A percentile compares a stretch with the other conserved stretches of the same genome.
Evolutionary conservation across 495 filamentous ascomycete species (phyloP).

Genomic region (Pyronema omphalodes): DNA sequence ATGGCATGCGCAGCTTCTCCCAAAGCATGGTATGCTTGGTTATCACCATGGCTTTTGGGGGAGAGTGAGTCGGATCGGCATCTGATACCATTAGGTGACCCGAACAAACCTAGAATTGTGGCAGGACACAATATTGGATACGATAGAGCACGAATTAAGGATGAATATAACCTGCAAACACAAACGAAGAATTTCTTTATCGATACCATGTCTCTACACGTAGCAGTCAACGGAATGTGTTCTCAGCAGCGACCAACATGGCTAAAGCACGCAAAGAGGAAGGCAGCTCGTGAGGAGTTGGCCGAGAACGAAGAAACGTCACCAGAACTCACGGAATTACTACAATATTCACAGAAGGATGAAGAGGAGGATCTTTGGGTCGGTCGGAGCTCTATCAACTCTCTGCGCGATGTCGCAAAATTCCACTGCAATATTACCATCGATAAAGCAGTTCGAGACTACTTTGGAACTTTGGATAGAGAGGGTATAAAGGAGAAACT

Average conservation of each 20-base stretch:
- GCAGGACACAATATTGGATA: constrained; percentile 95
- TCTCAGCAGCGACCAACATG: constrained; percentile 88
- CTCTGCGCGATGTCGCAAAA: constrained; percentile 83
- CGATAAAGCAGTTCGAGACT: constrained; percentile 72
- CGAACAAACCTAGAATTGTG: constrained; percentile 48
- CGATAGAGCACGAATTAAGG: constrained; percentile 68
- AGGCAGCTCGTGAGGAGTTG: constrained; percentile 66
- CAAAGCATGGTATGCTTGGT: constrained; percentile 88
- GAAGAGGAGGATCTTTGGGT: constrained; percentile 94
- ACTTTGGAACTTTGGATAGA: constrained; percentile 68
- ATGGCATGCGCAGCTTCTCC: constrained; percentile 89
- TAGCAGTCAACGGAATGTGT: constrained; percentile 98
- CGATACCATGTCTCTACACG: constrained; percentile 97
- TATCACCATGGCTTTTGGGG: constrained; percentile 85
- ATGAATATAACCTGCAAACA: constrained; percentile 62
- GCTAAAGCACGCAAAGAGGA: constrained; percentile 85
- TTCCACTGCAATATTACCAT: constrained; percentile 87
- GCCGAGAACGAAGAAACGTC: constrained; percentile 41
- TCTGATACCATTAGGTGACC: constrained; percentile 68
- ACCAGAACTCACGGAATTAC: constrained; percentile 32
- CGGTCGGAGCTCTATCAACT: constrained; percentile 83
- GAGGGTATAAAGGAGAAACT: constrained; percentile 47
- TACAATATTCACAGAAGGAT: constrained; percentile 47
- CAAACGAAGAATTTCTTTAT: constrained; percentile 76
- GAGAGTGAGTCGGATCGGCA: constrained; percentile 62